Evolutionary conservation across 2,329 filamentous ascomycete genomes (phyloP), one percentile per base, ranked within the genome.

Genomic region (Aspergillus phoenicis): DNA sequence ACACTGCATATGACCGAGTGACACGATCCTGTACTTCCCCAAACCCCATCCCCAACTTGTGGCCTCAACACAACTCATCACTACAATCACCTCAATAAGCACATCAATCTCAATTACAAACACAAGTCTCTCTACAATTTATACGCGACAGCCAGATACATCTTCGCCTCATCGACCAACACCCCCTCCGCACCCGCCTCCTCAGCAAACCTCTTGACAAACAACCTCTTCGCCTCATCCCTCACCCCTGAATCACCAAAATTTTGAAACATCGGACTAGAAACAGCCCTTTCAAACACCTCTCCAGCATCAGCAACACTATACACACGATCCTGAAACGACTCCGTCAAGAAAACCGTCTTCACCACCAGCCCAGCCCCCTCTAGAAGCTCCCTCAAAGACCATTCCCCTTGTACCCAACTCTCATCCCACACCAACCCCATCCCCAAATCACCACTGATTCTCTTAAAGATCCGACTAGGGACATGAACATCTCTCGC

Each of bases 101-200:
- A 43, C 3, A n/a, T 4, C 17, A 3, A 26, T 26, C 15, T 24
- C 15, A 2, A 10, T 3, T 13, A 15, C 15, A 3, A 15, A 26
- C 4, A 5, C 15, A 26, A 28, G 26, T 17, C 22, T 45, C n/a
- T 15, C 8, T 8, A 49, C 22, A 1, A 4, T n/a, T 33, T 41
- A 41, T 45, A 33, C 5, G 43, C 52, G 22, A 60, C 43, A 15
- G 38, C 58, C 24, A 60, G 51, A 41, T 60, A 60, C 58, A 60
- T 60, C 58, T 57, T 60, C 24, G 52, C 58, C 58, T 60, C 58
- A 36, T 60, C 58, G 3, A 57, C 15, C 30, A 60, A 49, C 13
- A 57, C 58, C 5, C 58, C 43, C 15, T 15, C 11, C 4, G 33
- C 8, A 20, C 45, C 58, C 5, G 58, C 52, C 20, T 60, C 52